Evolutionary conservation across 2,329 filamentous ascomycete species (phyloP).

Genomic region (Atkinsonella hypoxylon): DNA sequence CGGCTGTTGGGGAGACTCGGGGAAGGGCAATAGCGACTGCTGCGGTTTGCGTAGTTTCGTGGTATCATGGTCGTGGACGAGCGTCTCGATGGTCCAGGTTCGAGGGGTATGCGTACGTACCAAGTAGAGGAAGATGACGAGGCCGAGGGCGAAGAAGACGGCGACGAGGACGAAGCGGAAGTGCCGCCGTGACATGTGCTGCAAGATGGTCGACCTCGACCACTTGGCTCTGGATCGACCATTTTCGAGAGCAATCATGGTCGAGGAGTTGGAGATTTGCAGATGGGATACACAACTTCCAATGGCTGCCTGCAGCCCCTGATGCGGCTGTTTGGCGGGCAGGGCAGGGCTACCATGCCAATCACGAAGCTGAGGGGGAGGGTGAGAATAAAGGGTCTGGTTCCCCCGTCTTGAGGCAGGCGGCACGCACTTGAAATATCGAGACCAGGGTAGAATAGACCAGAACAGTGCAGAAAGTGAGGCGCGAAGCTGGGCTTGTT

Average conservation of each 20-base stretch:
- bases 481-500: no score
- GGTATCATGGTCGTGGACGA: slow-evolving; percentile 5
- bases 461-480: no score
- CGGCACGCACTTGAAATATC: no score
- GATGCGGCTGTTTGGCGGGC: not conserved
- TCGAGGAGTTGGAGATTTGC: not conserved
- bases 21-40: slow-evolving; percentile 14
- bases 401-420: no score
- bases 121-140: not conserved
- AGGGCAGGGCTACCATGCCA: not conserved
- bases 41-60: not conserved
- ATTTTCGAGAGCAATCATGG: not conserved
- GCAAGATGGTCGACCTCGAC: not conserved
- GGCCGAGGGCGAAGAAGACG: not conserved
- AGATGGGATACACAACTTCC: not conserved
- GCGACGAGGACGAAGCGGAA: not conserved
- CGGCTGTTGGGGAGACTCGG: slow-evolving; percentile 12
- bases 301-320: not conserved
- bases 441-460: no score
- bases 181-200: slow-evolving; percentile 3
- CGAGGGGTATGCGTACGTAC: not conserved
- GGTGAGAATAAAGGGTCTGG: no score
- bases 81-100: slow-evolving; percentile 5
- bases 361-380: no score
- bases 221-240: not conserved